phyloP scores from a whole-genome alignment of 108 stramenopile species.

The Schizochytrium sp. region DNA sequence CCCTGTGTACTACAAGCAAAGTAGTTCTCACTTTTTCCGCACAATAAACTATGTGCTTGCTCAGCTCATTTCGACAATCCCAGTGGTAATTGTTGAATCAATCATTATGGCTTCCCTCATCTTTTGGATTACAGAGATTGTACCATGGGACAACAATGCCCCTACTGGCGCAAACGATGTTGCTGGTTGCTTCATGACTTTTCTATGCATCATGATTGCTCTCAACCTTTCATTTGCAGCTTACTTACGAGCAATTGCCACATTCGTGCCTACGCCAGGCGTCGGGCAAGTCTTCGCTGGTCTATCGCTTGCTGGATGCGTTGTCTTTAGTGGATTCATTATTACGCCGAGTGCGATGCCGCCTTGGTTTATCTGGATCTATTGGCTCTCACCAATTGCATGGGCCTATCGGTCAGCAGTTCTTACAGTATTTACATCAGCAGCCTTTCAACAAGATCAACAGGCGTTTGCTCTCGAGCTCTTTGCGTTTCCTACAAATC shows the following conservation, averaged over 20 bases:
- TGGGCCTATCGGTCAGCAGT: neutral
- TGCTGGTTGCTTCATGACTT: neutral
- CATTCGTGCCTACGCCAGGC: slow-evolving; percentile 63
- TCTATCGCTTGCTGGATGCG: neutral
- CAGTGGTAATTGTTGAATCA: slow-evolving; percentile 69
- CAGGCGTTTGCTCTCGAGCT: neutral
- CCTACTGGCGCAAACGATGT: neutral
- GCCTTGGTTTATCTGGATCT: slow-evolving; percentile 19
- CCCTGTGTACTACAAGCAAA: slow-evolving; percentile 62
- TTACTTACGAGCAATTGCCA: slow-evolving; percentile 63
- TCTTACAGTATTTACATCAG: slow-evolving; percentile 10
- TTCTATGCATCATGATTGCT: neutral
- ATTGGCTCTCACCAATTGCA: slow-evolving; percentile 34
- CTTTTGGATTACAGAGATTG: slow-evolving; percentile 72
- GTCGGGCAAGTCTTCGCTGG: neutral
- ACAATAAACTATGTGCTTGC: slow-evolving; percentile 61
- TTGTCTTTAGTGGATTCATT: slow-evolving; percentile 40
- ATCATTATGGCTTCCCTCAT: slow-evolving; percentile 75
- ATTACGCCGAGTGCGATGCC: neutral
- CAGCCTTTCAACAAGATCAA: neutral
- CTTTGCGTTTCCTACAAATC: neutral
- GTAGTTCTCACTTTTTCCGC: slow-evolving; percentile 77
- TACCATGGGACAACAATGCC: neutral
- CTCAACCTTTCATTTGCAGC: slow-evolving; percentile 47
- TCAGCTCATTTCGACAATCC: neutral